Conservation (phyloP, 2,329 filamentous ascomycete species). For the Keithomyces neogunnii region DNA sequence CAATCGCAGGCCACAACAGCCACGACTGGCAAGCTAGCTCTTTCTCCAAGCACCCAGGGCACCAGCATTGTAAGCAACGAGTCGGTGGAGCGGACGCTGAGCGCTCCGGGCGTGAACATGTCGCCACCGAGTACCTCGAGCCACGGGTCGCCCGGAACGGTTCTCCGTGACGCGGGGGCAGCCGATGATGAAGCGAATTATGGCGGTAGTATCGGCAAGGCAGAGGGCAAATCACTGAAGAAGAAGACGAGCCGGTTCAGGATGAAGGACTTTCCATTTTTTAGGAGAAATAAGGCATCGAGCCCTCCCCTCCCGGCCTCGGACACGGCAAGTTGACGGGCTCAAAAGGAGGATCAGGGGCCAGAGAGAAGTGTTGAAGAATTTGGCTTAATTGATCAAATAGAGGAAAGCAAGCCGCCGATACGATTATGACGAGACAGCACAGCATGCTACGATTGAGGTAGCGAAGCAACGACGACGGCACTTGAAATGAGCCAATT, state of each 20-base stretch:
- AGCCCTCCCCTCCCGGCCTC: conserved; percentile 23
- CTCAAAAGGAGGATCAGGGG: not conserved
- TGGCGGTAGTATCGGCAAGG: conserved; percentile 36
- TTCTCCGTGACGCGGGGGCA: conserved; percentile 14
- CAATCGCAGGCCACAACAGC: conserved; percentile 55
- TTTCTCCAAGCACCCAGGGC: conserved; percentile 57
- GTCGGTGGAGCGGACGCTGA: conserved; percentile 41
- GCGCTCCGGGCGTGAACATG: conserved; percentile 31
- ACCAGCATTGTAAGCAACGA: conserved; percentile 57
- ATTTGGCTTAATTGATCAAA: not conserved
- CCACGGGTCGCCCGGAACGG: conserved; percentile 17
- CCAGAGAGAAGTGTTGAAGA: conserved; percentile 3
- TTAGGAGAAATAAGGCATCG: conserved; percentile 42
- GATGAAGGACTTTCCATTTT: conserved; percentile 52
- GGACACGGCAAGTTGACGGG: conserved; percentile 23
- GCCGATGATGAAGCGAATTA: conserved; percentile 23
- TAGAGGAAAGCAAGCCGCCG: not conserved
- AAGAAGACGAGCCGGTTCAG: conserved; percentile 57
- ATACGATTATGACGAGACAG: not conserved
- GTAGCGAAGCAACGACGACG: not conserved
- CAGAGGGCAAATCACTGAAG: conserved; percentile 42
- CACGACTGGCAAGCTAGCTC: conserved; percentile 54
- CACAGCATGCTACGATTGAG: not conserved
- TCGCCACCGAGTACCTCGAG: conserved; percentile 26
- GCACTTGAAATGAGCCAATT: no score